Percentiles rank a stretch among this genome's conserved stretches.
Evolutionary conservation across 345 rosid species (phyloP).

Genomic region (Microthlaspi erraticum): DNA sequence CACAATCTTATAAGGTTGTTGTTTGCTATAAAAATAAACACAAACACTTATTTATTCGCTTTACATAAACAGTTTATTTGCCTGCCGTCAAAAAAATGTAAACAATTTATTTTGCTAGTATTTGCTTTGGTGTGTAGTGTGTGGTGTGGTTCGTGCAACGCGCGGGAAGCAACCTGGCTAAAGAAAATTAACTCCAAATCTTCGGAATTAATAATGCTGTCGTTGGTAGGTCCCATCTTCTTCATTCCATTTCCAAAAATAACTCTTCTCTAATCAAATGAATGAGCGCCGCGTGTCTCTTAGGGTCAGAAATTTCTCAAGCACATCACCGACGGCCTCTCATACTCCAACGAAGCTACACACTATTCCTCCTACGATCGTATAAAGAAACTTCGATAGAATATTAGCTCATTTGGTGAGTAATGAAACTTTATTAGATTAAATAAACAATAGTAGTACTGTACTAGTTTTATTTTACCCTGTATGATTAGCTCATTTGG

Average conservation of each 20-base stretch:
- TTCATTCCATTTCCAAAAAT: conserved; percentile 26
- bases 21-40: background rate
- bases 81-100: background rate
- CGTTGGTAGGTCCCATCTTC: conserved; percentile 4
- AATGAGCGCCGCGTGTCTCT: conserved; percentile 27
- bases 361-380: conserved; percentile 20
- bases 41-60: background rate
- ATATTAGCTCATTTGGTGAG: background rate
- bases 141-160: conserved; percentile 40
- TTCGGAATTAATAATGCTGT: conserved; percentile 35
- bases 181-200: conserved; percentile 35
- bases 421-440: too few relatives aligned
- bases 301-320: background rate
- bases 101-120: background rate
- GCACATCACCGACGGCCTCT: conserved; percentile 45
- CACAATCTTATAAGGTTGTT: background rate
- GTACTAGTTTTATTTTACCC: too few relatives aligned
- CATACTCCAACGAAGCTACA: conserved; percentile 16
- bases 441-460: too few relatives aligned
- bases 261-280: conserved; percentile 28
- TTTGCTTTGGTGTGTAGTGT: too few relatives aligned
- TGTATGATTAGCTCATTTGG: too few relatives aligned
- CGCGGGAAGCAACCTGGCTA: conserved; percentile 10
- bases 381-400: background rate
- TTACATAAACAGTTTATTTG: too few relatives aligned